phyloP scores from a whole-genome alignment of 2,329 filamentous ascomycete genomes.

The Neophaeococcomyces aloes region DNA sequence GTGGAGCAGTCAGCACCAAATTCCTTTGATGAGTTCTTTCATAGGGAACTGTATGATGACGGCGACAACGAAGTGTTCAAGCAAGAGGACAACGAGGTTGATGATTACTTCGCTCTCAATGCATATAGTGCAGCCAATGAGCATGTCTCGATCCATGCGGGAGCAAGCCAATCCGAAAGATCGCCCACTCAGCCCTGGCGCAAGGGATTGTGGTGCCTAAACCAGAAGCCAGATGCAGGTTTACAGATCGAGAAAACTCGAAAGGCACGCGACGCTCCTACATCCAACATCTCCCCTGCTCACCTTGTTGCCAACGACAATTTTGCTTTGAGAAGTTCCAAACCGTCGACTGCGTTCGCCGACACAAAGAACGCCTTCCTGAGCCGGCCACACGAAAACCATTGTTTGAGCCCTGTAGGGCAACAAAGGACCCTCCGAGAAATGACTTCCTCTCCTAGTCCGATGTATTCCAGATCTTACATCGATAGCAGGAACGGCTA shows the following conservation, averaged over 20 bases:
- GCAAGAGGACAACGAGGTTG: constrained; percentile 37
- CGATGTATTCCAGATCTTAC: constrained; percentile 44
- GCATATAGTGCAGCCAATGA: constrained; percentile 4
- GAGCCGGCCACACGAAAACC: constrained; percentile 27
- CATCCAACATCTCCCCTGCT: constrained; percentile 25
- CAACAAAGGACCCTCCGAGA: constrained; percentile 30
- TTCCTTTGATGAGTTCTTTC: constrained; percentile 54
- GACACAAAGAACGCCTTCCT: constrained; percentile 21
- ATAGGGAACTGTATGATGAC: constrained; percentile 44
- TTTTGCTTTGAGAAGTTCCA: constrained; percentile 24
- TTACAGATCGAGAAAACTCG: constrained; percentile 26
- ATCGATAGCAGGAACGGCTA: constrained; percentile 29
- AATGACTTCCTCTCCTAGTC: constrained; percentile 39
- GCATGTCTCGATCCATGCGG: neutral
- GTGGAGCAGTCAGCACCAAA: constrained; percentile 47
- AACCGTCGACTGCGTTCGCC: constrained; percentile 9
- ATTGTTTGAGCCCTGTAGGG: constrained; percentile 33
- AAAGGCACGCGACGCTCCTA: constrained; percentile 17
- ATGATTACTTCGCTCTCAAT: constrained; percentile 38
- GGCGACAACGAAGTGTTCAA: constrained; percentile 40
- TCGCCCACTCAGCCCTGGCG: constrained; percentile 43
- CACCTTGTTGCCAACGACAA: constrained; percentile 8
- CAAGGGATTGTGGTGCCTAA: constrained; percentile 41
- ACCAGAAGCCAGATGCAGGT: constrained; percentile 38
- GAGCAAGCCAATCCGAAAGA: constrained; percentile 23